A percentile compares a stretch with the other conserved stretches of the same genome.
Conservation (phyloP, 805 yeast genomes). For the Cephaloascus albidus region DNA sequence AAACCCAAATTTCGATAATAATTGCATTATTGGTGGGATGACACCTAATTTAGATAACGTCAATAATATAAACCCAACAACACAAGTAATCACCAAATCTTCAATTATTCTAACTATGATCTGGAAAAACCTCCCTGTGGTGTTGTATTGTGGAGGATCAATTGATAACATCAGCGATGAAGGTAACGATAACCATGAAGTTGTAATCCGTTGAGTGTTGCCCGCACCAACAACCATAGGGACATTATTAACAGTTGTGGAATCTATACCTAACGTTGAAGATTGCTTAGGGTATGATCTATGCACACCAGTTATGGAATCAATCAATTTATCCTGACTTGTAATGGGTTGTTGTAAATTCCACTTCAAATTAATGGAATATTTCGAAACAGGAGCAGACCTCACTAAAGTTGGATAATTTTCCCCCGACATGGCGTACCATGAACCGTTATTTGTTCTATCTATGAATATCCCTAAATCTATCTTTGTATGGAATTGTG, state of each 20-base stretch:
- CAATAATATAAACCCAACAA: constrained; percentile 24
- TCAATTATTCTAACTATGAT: constrained; percentile 25
- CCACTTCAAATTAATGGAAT: constrained; percentile 37
- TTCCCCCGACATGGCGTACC: constrained; percentile 80
- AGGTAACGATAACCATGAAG: constrained; percentile 4
- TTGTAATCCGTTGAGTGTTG: neutral
- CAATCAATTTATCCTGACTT: constrained; percentile 25
- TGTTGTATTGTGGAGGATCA: constrained; percentile 6
- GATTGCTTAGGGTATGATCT: constrained; percentile 5
- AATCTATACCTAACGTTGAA: constrained; percentile 8
- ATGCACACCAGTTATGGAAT: constrained; percentile 45
- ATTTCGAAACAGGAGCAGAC: constrained; percentile 69
- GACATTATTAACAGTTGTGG: neutral
- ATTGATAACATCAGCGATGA: constrained; percentile 4
- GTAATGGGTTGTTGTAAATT: constrained; percentile 24
- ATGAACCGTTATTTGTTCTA: constrained; percentile 51
- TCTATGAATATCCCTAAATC: constrained; percentile 56
- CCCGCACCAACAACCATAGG: constrained; percentile 1
- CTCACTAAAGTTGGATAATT: constrained; percentile 76
- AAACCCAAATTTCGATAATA: constrained; percentile 17
- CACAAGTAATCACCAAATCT: constrained; percentile 36
- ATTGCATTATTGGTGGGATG: constrained; percentile 20
- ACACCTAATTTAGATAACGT: constrained; percentile 25
- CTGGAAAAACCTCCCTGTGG: neutral
- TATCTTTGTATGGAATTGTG: constrained; percentile 19